Evolutionary conservation across 1,284 basidiomycete species (phyloP).

Genomic region (Malassezia psittaci): DNA sequence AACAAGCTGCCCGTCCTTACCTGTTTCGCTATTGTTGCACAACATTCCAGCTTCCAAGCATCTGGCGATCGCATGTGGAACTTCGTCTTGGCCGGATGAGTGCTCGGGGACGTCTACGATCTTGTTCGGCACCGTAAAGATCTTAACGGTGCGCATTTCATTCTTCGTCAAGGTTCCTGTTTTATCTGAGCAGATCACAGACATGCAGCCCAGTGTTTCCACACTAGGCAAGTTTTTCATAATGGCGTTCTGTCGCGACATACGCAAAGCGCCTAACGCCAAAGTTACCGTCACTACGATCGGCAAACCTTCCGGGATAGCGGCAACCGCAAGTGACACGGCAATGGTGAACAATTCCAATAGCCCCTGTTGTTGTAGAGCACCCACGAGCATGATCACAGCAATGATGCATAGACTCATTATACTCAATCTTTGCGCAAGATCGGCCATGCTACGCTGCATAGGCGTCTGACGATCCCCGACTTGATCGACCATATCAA

Average conservation of each 20-base stretch:
- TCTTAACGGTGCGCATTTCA: constrained; percentile 82
- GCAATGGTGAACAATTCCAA: constrained; percentile 98
- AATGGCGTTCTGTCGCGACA: constrained; percentile 88
- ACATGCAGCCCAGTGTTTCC: constrained; percentile 83
- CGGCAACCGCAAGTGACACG: constrained; percentile 90
- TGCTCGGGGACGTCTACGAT: constrained; percentile 55
- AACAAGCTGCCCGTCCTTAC: constrained; percentile 64
- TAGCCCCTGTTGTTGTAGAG: constrained; percentile 77
- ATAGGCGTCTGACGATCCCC: constrained; percentile 87
- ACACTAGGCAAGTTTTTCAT: constrained; percentile 94
- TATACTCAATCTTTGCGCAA: constrained; percentile 80
- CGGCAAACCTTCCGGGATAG: constrained; percentile 90
- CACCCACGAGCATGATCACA: constrained; percentile 79
- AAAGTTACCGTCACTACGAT: constrained; percentile 96
- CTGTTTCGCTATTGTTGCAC: constrained; percentile 56
- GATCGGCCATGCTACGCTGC: constrained; percentile 89
- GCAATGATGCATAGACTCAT: constrained; percentile 87
- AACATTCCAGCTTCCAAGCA: constrained; percentile 55
- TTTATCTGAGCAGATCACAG: constrained; percentile 94
- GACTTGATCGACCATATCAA: constrained; percentile 95
- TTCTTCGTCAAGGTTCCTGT: constrained; percentile 93
- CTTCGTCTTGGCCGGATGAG: constrained; percentile 12
- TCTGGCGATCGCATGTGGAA: constrained; percentile 58
- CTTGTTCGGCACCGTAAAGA: constrained; percentile 73
- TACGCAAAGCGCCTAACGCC: constrained; percentile 80